Base-by-base conservation (phyloP, 148 eudicot species). In the Nyssa sinensis region DNA sequence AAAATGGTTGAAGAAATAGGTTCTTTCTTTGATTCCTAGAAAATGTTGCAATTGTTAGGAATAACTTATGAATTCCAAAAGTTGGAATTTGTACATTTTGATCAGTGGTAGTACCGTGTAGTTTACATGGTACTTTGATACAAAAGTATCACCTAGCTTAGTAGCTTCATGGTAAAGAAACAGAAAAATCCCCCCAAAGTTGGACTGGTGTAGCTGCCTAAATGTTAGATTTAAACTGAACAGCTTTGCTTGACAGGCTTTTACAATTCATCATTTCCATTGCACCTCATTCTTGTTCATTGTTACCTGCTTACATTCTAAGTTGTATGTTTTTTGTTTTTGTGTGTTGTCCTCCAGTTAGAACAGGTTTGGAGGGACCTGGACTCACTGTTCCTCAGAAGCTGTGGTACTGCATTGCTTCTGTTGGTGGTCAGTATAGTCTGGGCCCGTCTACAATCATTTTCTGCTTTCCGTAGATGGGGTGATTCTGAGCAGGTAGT, bases 401-500 rank as follows among this genome's bases (percentile, higher is more conserved):
- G 82, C 61, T 94, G 32, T 94, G 93, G 96, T 94, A 94, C 82
- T 94, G 97, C 75, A 69, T 90, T 78, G 94, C 96, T 58, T 89
- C 91, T 59, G 98, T 94, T 66, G 97, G 98, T 80, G 93, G 96
- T 74, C 97, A 92, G 59, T 92, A 94, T 77, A 76, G n/a, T 91
- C 66, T 94, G 95, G 98, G 78, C 97, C 62, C 97, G 97, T 12
- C 73, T 94, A 74, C 97, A 94, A 62, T 91, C 97, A 12, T 90
- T 94, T 84, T 94, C 98, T 77, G 94, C 97, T 80, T 94, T 94
- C 64, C 92, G 97, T 44, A 87, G 97, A 84, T 94, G 98, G 98
- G 93, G 97, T 55, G 89, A 89, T 87, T 88, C 98, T 39, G 98
- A 94, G 69, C 97, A 88, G 93, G 97, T 92, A 80, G 71, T 29